These are phyloP conservation scores for Epicoccum sorghinum DNA, from an alignment of 2,329 filamentous ascomycete species.

Conservation along the genomic window DNA sequence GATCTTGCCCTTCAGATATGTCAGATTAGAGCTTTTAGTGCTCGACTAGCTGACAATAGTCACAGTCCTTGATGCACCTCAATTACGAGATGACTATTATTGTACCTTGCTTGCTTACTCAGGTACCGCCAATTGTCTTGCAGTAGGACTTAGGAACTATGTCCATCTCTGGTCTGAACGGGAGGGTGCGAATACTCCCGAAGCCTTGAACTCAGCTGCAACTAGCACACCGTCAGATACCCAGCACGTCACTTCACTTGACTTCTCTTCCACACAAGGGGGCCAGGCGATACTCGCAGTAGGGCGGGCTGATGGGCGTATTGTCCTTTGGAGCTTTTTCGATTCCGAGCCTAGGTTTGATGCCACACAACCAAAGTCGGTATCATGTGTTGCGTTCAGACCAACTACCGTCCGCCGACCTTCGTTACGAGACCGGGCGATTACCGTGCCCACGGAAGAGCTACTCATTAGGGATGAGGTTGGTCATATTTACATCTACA, in stretches of 20 bases:
- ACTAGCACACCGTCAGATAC: slow-evolving; percentile 31
- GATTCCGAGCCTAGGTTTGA: slow-evolving; percentile 76
- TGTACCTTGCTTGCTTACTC: slow-evolving; percentile 91
- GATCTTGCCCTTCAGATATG: slow-evolving; percentile 77
- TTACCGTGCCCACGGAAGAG: slow-evolving; percentile 74
- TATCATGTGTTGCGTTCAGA: slow-evolving; percentile 84
- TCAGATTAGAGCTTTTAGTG: slow-evolving; percentile 15
- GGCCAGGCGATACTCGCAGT: slow-evolving; percentile 82
- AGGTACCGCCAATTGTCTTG: slow-evolving; percentile 72
- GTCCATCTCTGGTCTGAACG: slow-evolving; percentile 91
- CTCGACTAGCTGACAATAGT: slow-evolving; percentile 38
- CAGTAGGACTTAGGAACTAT: slow-evolving; percentile 78
- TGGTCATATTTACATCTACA: slow-evolving; percentile 86
- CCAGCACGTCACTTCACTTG: slow-evolving; percentile 76
- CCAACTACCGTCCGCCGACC: slow-evolving; percentile 62
- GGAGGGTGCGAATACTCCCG: slow-evolving; percentile 66
- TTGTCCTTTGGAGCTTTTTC: slow-evolving; percentile 79
- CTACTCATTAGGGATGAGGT: slow-evolving; percentile 84
- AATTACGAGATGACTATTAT: slow-evolving; percentile 93
- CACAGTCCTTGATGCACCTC: slow-evolving; percentile 84
- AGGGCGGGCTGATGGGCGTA: slow-evolving; percentile 76
- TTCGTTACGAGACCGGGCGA: slow-evolving; percentile 57
- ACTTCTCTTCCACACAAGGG: slow-evolving; percentile 83
- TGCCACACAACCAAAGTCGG: slow-evolving; percentile 70
- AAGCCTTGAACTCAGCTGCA: slow-evolving; percentile 60